Percentiles rank a stretch among this genome's conserved stretches.
Evolutionary conservation across 176 grass and related monocot species (phyloP).

Genomic region (Tuctoria greenei): DNA sequence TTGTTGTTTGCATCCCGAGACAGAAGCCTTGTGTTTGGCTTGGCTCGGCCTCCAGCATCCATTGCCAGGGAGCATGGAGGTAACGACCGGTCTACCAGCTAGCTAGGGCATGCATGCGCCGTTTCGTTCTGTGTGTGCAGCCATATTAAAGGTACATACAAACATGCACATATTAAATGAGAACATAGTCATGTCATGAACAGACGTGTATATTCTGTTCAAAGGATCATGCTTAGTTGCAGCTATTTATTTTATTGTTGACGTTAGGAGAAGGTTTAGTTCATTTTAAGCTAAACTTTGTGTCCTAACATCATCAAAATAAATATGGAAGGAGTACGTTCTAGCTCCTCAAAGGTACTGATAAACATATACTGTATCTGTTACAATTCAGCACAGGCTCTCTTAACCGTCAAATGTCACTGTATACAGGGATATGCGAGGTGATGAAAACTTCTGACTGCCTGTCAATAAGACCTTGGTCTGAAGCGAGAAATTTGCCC

Average conservation of each 20-base stretch:
- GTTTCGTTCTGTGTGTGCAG: neutral
- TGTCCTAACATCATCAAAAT: no score
- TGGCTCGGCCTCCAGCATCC: slow-evolving; percentile 24
- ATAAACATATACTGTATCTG: no score
- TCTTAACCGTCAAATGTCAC: neutral
- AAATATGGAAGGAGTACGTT: no score
- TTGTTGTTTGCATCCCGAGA: slow-evolving; percentile 1
- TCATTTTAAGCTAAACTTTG: no score
- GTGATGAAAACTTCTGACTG: no score
- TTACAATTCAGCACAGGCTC: neutral
- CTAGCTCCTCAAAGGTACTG: no score
- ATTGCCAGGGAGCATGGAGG: slow-evolving; percentile 34
- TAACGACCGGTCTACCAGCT: slow-evolving; percentile 11
- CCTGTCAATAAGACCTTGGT: no score
- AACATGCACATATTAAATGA: neutral
- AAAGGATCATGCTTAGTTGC: neutral
- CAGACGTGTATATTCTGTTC: slow-evolving; percentile 24
- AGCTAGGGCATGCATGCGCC: slow-evolving; percentile 22
- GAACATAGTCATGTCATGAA: slow-evolving; percentile 6
- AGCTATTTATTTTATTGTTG: neutral
- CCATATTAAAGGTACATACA: neutral
- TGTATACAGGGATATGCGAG: no score
- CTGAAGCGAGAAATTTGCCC: no score
- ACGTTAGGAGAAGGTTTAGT: no score
- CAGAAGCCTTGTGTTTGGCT: slow-evolving; percentile 46